Base-by-base conservation (phyloP, 1,139 yeast genomes). In the Zhuliangozyma parablackwelliae region DNA sequence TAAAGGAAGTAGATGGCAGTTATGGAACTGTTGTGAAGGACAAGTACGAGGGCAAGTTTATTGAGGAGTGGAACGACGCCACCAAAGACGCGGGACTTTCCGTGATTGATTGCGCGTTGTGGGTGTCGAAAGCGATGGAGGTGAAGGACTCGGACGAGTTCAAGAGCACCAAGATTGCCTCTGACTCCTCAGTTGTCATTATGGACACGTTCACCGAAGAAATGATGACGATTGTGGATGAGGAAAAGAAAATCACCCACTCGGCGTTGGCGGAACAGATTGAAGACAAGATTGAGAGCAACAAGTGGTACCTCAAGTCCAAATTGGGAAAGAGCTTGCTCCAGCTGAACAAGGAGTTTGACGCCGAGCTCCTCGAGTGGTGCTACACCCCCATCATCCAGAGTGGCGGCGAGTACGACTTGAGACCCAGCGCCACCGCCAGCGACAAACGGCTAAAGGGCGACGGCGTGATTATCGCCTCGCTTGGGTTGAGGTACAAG, bases 351-450 rank as follows among this genome's bases (percentile, higher is more conserved):
- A 54, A 65, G 34, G 80, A 79, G 39, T 84, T 88, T 49, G 96
- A 88, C 52, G 70, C 84, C 3, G 81, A 79, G 44, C 78, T 80
- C 45, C 65, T 92, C 28, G 97, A 92, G 59, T 92, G 97, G 97
- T 86, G 96, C 50, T 89, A 88, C 59, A 80, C 89, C 33, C 97
- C 98, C 25, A 85, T 88, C 40, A 75, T 92, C 41, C 96, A 90
- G 62, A 83, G 95, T 50, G 95, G 95, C 37, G 89, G 88, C 31
- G 80, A 80, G 37, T 90, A 81, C 55, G 96, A 89, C 57, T 69
- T 90, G 54, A 82, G 75, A 51, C 94, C 95, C 32, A 82, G 94
- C 45, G 96, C 96, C 1, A 76, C 81, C 46, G 82, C 95, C 0
- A 76, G 77, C 37, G 76, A 80, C 43, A 77, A 78, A 36, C 74